These are phyloP conservation scores for Arachis hypogaea DNA, from an alignment of 306 rosid genomes.

Conservation along the genomic window DNA sequence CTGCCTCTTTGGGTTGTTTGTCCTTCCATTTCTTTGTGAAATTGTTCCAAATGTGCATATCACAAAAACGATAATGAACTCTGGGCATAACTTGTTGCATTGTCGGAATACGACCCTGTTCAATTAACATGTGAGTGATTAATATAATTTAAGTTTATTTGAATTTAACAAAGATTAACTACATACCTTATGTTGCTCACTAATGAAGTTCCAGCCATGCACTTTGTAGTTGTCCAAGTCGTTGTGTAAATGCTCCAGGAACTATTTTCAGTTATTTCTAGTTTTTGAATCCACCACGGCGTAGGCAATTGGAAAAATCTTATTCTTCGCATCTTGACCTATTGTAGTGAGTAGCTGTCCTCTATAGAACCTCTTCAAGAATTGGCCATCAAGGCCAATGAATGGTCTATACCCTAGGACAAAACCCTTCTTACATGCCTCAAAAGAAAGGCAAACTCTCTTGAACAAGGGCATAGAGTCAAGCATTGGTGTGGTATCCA, in stretches of 20 bases:
- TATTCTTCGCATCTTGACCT: no score
- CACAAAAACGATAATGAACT: neutral
- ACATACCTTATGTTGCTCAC: neutral
- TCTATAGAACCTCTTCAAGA: neutral
- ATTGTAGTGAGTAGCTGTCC: neutral
- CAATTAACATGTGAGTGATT: no score
- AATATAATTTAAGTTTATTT: no score
- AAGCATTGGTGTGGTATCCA: neutral
- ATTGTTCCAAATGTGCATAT: neutral
- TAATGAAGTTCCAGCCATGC: neutral
- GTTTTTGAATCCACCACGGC: neutral
- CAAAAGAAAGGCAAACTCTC: neutral
- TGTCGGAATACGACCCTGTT: no score
- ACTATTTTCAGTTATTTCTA: neutral
- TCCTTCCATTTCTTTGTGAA: neutral
- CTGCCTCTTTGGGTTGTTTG: neutral
- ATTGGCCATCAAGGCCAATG: neutral
- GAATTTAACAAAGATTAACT: no score
- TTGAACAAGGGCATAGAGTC: neutral
- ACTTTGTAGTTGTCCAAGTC: neutral
- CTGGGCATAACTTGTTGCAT: neutral
- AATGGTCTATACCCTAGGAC: neutral
- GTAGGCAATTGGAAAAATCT: no score
- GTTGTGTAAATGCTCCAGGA: no score
- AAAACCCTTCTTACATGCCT: neutral